These are phyloP conservation scores for Cryptosporidium viatorum DNA, from an alignment of 169 alveolate species.

Conservation along the genomic window DNA sequence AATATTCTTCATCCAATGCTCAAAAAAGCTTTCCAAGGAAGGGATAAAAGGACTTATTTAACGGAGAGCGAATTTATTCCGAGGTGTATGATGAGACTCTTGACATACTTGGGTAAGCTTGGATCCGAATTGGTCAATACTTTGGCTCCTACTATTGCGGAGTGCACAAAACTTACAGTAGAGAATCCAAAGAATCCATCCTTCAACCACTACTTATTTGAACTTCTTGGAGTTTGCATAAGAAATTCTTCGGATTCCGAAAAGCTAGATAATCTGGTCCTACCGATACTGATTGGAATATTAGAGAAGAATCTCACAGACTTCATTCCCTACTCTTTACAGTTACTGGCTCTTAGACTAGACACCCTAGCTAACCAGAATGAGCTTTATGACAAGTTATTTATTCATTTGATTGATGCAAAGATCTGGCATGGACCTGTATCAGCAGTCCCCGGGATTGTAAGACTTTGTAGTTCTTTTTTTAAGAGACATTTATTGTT, in stretches of 20 bases:
- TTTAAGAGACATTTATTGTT: constrained; percentile 81
- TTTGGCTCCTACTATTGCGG: constrained; percentile 40
- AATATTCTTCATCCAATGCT: constrained; percentile 49
- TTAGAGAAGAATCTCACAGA: constrained; percentile 83
- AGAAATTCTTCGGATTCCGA: constrained; percentile 48
- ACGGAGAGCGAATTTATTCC: constrained; percentile 69
- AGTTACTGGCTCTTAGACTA: constrained; percentile 53
- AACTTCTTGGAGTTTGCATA: constrained; percentile 77
- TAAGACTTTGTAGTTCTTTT: constrained; percentile 83
- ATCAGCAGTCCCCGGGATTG: constrained; percentile 82
- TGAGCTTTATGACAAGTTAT: constrained; percentile 44
- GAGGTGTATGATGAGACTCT: constrained; percentile 53
- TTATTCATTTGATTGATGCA: constrained; percentile 57
- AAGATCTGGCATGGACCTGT: constrained; percentile 61
- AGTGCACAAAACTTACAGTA: constrained; percentile 70
- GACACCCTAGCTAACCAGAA: constrained; percentile 21
- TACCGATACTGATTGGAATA: constrained; percentile 80
- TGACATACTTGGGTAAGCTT: constrained; percentile 16
- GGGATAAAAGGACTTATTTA: constrained; percentile 11
- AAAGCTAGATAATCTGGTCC: constrained; percentile 6
- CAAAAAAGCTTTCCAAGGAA: constrained; percentile 13
- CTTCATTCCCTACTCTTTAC: constrained; percentile 84
- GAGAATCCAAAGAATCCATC: constrained; percentile 86
- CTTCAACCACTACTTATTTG: constrained; percentile 86
- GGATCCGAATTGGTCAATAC: constrained; percentile 6